Conservation (phyloP, 768 basidiomycete genomes). For the Cystoderma amianthinum region DNA sequence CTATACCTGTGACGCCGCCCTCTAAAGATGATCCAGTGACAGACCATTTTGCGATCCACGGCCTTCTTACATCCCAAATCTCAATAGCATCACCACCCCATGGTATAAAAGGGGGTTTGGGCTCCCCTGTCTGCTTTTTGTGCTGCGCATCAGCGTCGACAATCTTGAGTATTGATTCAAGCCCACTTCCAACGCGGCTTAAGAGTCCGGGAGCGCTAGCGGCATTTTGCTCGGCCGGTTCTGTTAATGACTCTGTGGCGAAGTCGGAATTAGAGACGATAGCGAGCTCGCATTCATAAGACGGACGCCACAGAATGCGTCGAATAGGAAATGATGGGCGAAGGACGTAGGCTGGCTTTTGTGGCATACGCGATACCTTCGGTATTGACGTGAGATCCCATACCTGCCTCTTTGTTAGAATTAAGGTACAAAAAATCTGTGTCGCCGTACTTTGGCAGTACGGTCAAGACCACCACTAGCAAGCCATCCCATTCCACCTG, state of each 20-base stretch:
- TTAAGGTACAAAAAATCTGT: constrained; percentile 1
- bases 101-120: neutral
- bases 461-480: constrained; percentile 76
- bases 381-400: constrained; percentile 61
- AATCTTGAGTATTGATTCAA: constrained; percentile 15
- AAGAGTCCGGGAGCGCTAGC: constrained; percentile 10
- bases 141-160: neutral
- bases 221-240: neutral
- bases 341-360: constrained; percentile 61
- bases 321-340: constrained; percentile 73
- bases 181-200: constrained; percentile 20
- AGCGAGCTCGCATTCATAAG: constrained; percentile 69
- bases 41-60: constrained; percentile 80
- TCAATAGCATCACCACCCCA: constrained; percentile 56
- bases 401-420: constrained; percentile 29
- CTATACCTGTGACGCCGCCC: constrained; percentile 68
- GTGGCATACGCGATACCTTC: constrained; percentile 42
- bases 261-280: constrained; percentile 61
- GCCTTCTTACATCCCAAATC: constrained; percentile 81
- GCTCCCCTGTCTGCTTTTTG: neutral
- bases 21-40: constrained; percentile 59
- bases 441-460: constrained; percentile 57
- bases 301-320: constrained; percentile 71
- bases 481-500: constrained; percentile 58
- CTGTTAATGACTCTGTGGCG: constrained; percentile 17